phyloP scores from a whole-genome alignment of 2,329 filamentous ascomycete species.

The Aspergillus costaricaensis region DNA sequence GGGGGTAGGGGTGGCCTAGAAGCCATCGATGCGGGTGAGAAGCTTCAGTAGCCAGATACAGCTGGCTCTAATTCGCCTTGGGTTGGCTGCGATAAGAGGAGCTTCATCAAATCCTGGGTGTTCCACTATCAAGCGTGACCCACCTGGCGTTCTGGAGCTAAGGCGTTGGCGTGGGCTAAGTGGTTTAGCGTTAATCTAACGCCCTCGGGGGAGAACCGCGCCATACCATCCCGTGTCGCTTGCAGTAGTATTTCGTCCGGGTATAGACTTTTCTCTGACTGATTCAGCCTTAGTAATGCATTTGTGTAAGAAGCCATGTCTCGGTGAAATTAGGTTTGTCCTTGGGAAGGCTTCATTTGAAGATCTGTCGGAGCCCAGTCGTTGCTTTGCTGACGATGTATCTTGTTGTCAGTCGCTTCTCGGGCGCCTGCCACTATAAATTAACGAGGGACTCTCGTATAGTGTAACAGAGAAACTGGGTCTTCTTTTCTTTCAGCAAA shows the following conservation, averaged over 20 bases:
- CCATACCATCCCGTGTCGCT: not conserved
- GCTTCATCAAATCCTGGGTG: constrained; percentile 1
- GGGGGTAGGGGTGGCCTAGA: not conserved
- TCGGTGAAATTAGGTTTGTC: not conserved
- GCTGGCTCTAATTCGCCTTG: not conserved
- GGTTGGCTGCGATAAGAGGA: not conserved
- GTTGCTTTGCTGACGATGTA: too few species aligned
- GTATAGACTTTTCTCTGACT: not conserved
- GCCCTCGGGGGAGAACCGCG: not conserved
- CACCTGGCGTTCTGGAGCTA: not conserved
- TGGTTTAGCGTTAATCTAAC: not conserved
- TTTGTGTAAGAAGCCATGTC: not conserved
- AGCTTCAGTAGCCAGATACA: not conserved
- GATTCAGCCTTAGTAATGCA: not conserved
- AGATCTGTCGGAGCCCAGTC: too few species aligned
- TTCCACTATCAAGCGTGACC: not conserved
- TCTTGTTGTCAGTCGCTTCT: too few species aligned
- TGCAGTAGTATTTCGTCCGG: not conserved
- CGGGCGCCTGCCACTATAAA: too few species aligned
- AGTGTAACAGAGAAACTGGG: too few species aligned
- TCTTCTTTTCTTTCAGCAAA: too few species aligned
- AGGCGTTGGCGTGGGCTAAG: not conserved
- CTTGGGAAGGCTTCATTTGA: not conserved
- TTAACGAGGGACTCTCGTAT: too few species aligned
- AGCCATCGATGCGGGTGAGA: not conserved